phyloP scores from a whole-genome alignment of 805 yeast genomes.

The Pichia nanzhaoensis region DNA sequence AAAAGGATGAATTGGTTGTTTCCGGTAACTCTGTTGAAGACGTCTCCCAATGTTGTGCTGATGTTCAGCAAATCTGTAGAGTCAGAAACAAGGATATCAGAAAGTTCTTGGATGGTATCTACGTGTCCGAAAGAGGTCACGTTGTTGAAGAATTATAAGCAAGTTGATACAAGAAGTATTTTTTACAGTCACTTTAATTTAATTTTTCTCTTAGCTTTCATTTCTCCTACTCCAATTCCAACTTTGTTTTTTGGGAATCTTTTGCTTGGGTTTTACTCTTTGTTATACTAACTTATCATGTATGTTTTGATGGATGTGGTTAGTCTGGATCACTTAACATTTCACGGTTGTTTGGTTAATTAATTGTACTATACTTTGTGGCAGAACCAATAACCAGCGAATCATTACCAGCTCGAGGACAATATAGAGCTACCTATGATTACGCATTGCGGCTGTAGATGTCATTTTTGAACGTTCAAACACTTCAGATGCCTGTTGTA shows the following conservation, averaged over 20 bases:
- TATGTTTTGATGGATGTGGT: slow-evolving; percentile 4
- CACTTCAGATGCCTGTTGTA: slow-evolving; percentile 7
- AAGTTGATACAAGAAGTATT: not conserved
- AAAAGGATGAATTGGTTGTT: slow-evolving; percentile 91
- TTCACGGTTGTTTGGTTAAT: slow-evolving; percentile 3
- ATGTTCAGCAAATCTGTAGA: slow-evolving; percentile 94
- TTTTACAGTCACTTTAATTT: not conserved
- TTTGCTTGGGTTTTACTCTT: slow-evolving; percentile 1
- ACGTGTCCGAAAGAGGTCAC: slow-evolving; percentile 93
- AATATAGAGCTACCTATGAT: slow-evolving; percentile 29
- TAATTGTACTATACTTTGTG: not conserved
- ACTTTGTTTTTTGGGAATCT: not conserved
- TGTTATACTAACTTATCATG: slow-evolving; percentile 2
- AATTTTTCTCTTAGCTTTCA: not conserved
- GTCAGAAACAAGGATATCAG: slow-evolving; percentile 99
- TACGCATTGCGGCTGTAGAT: slow-evolving; percentile 20
- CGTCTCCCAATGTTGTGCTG: slow-evolving; percentile 98
- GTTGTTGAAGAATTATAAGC: slow-evolving; percentile 46
- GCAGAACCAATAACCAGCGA: slow-evolving; percentile 18
- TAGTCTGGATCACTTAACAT: not conserved
- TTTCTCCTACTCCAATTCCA: not conserved
- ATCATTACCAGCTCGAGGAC: slow-evolving; percentile 30
- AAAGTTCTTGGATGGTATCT: slow-evolving; percentile 99
- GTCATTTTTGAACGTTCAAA: slow-evolving; percentile 7
- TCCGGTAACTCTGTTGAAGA: slow-evolving; percentile 95